These are phyloP conservation scores for Ramaria sp. DNA, from an alignment of 768 basidiomycete species.

Conservation along the genomic window DNA sequence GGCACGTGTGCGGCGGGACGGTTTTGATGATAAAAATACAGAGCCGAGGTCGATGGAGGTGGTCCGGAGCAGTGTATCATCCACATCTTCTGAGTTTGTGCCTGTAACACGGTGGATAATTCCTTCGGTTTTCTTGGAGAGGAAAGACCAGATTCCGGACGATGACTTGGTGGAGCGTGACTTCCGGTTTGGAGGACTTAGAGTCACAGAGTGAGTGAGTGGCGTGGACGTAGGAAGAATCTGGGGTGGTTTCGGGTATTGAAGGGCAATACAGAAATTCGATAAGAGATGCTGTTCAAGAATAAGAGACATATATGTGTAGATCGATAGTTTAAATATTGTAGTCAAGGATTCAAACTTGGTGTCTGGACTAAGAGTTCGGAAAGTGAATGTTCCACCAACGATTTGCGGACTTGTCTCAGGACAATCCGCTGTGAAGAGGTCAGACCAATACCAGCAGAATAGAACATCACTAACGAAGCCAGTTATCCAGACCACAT, in stretches of 20 bases:
- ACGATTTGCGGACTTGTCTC: constrained; percentile 28
- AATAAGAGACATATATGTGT: constrained; percentile 43
- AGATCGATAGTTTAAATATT: constrained; percentile 41
- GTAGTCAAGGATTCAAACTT: constrained; percentile 35
- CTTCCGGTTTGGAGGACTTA: constrained; percentile 11
- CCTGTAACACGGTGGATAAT: constrained; percentile 18
- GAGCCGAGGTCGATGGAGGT: neutral
- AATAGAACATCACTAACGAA: constrained; percentile 26
- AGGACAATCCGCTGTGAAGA: constrained; percentile 7
- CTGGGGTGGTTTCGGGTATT: constrained; percentile 23
- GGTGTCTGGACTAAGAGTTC: constrained; percentile 29
- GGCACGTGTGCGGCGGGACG: neutral
- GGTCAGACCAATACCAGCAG: neutral
- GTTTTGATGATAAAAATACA: neutral
- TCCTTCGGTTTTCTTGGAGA: constrained; percentile 26
- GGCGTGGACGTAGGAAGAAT: neutral
- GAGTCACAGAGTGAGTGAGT: constrained; percentile 3
- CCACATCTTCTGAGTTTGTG: neutral
- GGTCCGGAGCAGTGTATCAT: neutral
- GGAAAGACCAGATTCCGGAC: constrained; percentile 24
- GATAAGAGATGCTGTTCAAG: constrained; percentile 50
- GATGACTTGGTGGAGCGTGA: neutral
- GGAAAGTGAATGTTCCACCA: constrained; percentile 52
- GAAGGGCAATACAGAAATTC: constrained; percentile 38
- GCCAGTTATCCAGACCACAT: constrained; percentile 41